A percentile compares a stretch with the other conserved stretches of the same genome.
Conservation (phyloP, 192 early-diverging fungal species). For the Phlyctochytrium planicorne region DNA sequence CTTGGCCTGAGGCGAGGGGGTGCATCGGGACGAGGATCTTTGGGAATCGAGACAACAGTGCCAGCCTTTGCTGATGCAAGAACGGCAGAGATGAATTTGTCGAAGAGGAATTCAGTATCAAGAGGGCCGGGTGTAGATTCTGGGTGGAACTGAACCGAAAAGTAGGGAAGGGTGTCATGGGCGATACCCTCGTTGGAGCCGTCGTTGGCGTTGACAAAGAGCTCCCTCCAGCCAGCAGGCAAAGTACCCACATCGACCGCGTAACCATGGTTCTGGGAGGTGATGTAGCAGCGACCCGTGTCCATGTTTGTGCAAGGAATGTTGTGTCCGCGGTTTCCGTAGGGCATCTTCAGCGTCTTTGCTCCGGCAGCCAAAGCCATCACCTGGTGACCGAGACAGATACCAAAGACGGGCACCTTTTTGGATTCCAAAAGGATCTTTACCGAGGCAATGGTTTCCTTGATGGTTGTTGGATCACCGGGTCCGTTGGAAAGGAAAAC, state of each 20-base stretch:
- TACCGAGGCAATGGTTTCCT: conserved; percentile 74
- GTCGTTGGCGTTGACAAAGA: conserved; percentile 98
- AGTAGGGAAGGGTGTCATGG: conserved; percentile 86
- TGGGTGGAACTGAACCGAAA: conserved; percentile 99
- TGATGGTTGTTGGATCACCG: conserved; percentile 89
- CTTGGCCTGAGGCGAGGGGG: conserved; percentile 63
- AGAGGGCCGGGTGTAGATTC: conserved; percentile 94
- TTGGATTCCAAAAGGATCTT: conserved; percentile 61
- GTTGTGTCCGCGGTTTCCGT: conserved; percentile 99
- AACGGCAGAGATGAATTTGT: conserved; percentile 83
- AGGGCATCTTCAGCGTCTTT: conserved; percentile 93
- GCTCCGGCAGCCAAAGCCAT: conserved; percentile 92
- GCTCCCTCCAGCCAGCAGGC: conserved; percentile 71
- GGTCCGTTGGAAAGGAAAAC: conserved; percentile 91
- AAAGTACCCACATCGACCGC: conserved; percentile 86
- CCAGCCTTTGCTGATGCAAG: conserved; percentile 60
- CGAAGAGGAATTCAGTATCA: conserved; percentile 97
- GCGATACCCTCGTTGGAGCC: conserved; percentile 98
- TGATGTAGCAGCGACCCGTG: conserved; percentile 97
- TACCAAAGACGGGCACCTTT: conserved; percentile 95
- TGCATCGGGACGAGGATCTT: conserved; percentile 57
- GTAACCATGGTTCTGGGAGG: conserved; percentile 98
- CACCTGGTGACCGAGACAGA: conserved; percentile 99
- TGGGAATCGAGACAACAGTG: conserved; percentile 72
- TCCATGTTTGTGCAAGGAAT: conserved; percentile 97